Evolutionary conservation across 1,284 basidiomycete species (phyloP).

Genomic region (Polyporus tsugae): DNA sequence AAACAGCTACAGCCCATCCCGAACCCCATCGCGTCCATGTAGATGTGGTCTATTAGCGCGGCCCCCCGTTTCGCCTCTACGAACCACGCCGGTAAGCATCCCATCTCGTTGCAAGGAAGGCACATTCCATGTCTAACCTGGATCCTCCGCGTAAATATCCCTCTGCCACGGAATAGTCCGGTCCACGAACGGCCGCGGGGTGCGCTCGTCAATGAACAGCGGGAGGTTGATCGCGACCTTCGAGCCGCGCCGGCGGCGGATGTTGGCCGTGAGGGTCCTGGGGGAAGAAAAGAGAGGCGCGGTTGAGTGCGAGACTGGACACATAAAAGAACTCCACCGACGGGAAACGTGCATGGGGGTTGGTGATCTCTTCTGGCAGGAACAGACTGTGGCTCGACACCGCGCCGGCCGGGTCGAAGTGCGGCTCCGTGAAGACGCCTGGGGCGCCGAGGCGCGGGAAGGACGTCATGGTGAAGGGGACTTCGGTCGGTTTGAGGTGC

Average conservation of each 20-base stretch:
- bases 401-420: conserved; percentile 77
- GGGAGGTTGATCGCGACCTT: conserved; percentile 98
- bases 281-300: conserved; percentile 19
- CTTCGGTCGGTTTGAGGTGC: conserved; percentile 86
- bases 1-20: conserved; percentile 99
- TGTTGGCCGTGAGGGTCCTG: conserved; percentile 96
- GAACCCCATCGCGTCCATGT: conserved; percentile 99
- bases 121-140: conserved; percentile 54
- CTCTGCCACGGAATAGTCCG: conserved; percentile 90
- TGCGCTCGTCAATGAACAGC: conserved; percentile 89
- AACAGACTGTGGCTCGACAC: conserved; percentile 92
- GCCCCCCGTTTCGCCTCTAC: conserved; percentile 89
- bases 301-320: conserved; percentile 31
- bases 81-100: neutral
- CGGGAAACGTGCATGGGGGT: conserved; percentile 98
- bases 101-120: neutral
- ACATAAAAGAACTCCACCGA: conserved; percentile 53
- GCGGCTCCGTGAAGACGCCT: conserved; percentile 93
- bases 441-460: conserved; percentile 92
- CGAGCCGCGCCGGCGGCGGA: conserved; percentile 87
- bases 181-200: conserved; percentile 90
- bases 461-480: conserved; percentile 94
- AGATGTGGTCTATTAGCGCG: conserved; percentile 91
- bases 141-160: conserved; percentile 81
- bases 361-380: conserved; percentile 95